phyloP scores from a whole-genome alignment of 2,329 filamentous ascomycete genomes.

The Hortaea werneckii region DNA sequence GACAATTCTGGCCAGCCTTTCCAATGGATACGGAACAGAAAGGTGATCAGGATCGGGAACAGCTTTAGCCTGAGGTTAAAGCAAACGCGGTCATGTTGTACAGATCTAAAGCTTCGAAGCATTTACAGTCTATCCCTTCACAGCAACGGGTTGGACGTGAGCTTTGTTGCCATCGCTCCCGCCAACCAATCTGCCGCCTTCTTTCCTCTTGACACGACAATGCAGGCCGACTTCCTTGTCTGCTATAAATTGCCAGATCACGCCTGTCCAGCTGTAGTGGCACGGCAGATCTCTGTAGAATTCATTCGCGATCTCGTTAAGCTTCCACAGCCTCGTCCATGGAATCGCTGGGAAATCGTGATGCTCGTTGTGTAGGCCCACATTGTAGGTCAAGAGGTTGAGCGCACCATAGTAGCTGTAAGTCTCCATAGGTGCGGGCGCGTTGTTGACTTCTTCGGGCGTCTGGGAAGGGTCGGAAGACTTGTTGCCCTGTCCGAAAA shows the following conservation, averaged over 20 bases:
- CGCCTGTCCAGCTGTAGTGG: constrained; percentile 83
- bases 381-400: constrained; percentile 92
- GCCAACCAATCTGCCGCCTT: constrained; percentile 57
- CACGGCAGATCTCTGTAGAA: constrained; percentile 83
- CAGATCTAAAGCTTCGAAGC: too few species aligned
- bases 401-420: constrained; percentile 93
- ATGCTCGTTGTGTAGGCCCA: constrained; percentile 96
- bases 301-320: constrained; percentile 73
- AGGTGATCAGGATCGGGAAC: too few species aligned
- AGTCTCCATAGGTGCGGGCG: constrained; percentile 64
- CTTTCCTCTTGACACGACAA: constrained; percentile 84
- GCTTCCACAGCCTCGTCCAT: constrained; percentile 73
- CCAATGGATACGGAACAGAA: too few species aligned
- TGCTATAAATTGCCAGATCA: constrained; percentile 91
- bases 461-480: constrained; percentile 23
- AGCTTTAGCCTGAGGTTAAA: too few species aligned
- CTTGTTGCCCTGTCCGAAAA: constrained; percentile 45
- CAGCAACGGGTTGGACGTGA: constrained; percentile 3
- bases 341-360: constrained; percentile 97
- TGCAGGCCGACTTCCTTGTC: constrained; percentile 82
- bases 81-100: too few species aligned
- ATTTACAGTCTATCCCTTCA: neutral
- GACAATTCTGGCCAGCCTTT: too few species aligned
- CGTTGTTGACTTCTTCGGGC: constrained; percentile 35
- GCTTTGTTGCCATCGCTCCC: constrained; percentile 2